Conservation (phyloP, 2,329 filamentous ascomycete species). For the Colletotrichum destructivum region DNA sequence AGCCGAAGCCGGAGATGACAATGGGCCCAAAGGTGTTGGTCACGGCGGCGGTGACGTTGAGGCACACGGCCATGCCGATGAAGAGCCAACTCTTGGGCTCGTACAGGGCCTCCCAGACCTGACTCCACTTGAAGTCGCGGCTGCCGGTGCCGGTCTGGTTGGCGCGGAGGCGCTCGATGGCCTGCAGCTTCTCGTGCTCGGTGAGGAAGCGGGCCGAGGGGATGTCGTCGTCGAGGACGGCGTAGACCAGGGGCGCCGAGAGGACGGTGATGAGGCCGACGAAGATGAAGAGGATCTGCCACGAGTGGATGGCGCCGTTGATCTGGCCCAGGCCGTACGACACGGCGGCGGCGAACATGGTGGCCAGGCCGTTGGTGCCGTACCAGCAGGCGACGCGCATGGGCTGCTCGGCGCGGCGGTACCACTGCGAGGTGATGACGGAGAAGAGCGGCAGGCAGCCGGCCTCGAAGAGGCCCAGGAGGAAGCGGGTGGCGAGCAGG, state of each 20-base stretch:
- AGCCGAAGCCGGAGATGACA: slow-evolving; percentile 73
- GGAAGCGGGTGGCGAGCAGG: slow-evolving; percentile 44
- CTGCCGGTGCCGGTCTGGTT: slow-evolving; percentile 85
- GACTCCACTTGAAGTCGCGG: slow-evolving; percentile 77
- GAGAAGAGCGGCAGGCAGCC: slow-evolving; percentile 61
- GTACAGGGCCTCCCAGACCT: slow-evolving; percentile 67
- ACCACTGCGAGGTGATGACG: slow-evolving; percentile 65
- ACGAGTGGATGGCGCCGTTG: slow-evolving; percentile 51
- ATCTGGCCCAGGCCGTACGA: slow-evolving; percentile 73
- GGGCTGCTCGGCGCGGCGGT: slow-evolving; percentile 70
- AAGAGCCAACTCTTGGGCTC: slow-evolving; percentile 72
- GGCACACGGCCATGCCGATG: slow-evolving; percentile 71
- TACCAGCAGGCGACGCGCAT: slow-evolving; percentile 78
- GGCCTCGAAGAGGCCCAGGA: slow-evolving; percentile 45
- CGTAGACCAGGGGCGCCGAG: slow-evolving; percentile 72
- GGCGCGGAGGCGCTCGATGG: slow-evolving; percentile 78
- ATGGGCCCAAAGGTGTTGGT: slow-evolving; percentile 77
- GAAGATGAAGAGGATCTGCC: slow-evolving; percentile 71
- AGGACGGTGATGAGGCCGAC: slow-evolving; percentile 73
- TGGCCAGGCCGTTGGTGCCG: slow-evolving; percentile 71
- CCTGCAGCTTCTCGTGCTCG: slow-evolving; percentile 76
- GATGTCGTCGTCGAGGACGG: slow-evolving; percentile 72
- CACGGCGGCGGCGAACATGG: slow-evolving; percentile 69
- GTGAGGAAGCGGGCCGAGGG: slow-evolving; percentile 70
- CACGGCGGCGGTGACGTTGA: slow-evolving; percentile 76